phyloP scores from a whole-genome alignment of 129 eudicot genomes.

The Artemisia annua region DNA sequence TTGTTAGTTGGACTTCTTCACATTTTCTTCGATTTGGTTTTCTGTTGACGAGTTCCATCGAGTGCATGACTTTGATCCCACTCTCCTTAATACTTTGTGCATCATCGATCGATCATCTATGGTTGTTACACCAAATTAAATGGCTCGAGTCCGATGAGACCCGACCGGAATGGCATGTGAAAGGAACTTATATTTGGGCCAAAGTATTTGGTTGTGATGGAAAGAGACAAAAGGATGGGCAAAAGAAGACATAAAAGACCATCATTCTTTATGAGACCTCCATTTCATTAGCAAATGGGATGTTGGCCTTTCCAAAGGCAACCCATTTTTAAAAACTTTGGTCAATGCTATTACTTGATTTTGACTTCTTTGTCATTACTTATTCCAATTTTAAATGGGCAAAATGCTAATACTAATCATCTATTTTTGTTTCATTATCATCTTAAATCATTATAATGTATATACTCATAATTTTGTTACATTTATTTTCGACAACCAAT shows the following conservation, averaged over 20 bases:
- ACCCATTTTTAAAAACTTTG: slow-evolving; percentile 12
- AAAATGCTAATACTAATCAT: background rate
- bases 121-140: too few relatives aligned
- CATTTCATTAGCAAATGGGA: slow-evolving; percentile 36
- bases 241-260: slow-evolving; percentile 22
- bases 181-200: slow-evolving; percentile 16
- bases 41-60: background rate
- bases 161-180: slow-evolving; percentile 1
- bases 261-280: slow-evolving; percentile 25
- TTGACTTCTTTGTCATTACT: slow-evolving; percentile 29
- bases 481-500: too few relatives aligned
- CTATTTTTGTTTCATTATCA: background rate
- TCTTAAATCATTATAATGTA: background rate
- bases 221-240: slow-evolving; percentile 32
- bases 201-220: slow-evolving; percentile 25
- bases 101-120: too few relatives aligned
- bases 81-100: too few relatives aligned
- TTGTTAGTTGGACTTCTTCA: too few relatives aligned
- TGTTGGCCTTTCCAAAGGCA: slow-evolving; percentile 41
- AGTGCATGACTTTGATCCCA: too few relatives aligned
- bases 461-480: too few relatives aligned
- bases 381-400: slow-evolving; percentile 4
- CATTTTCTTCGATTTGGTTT: too few relatives aligned
- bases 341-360: slow-evolving; percentile 24
- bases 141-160: background rate